Conservation (phyloP, 2,329 filamentous ascomycete genomes). For the Lecanosticta acicola region DNA sequence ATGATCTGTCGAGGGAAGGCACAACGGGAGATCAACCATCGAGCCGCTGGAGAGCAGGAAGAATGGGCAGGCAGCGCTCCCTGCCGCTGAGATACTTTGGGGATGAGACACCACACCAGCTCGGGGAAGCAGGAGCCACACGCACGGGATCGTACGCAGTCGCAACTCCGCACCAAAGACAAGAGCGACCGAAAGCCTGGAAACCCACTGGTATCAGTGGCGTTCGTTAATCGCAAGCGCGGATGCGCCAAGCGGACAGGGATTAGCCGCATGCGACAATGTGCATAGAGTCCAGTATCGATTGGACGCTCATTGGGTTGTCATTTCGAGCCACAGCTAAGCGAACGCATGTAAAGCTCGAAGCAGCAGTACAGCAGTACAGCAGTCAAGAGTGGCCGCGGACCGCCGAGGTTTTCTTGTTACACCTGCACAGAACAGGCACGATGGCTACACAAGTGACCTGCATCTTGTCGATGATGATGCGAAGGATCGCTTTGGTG, state of each 20-base stretch:
- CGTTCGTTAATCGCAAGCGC: constrained; percentile 12
- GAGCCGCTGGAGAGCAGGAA: constrained; percentile 11
- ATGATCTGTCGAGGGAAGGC: constrained; percentile 4
- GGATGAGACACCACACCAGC: too few relatives aligned
- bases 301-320: constrained; percentile 12
- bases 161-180: background rate
- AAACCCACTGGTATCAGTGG: constrained; percentile 14
- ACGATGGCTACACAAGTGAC: constrained; percentile 3
- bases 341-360: background rate
- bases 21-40: constrained; percentile 1
- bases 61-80: too few relatives aligned
- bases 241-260: constrained; percentile 13
- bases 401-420: constrained; percentile 9
- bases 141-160: background rate
- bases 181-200: constrained; percentile 14
- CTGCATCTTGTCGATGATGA: constrained; percentile 8
- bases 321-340: constrained; percentile 15
- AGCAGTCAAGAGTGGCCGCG: constrained; percentile 6
- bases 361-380: constrained; percentile 6
- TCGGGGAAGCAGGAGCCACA: constrained; percentile 7
- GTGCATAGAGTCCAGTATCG: constrained; percentile 15
- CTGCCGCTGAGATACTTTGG: too few relatives aligned
- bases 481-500: constrained; percentile 8
- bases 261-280: constrained; percentile 12
- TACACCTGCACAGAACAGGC: constrained; percentile 8